Evolutionary conservation across 306 rosid species (phyloP).

Genomic region (Inga oerstediana): DNA sequence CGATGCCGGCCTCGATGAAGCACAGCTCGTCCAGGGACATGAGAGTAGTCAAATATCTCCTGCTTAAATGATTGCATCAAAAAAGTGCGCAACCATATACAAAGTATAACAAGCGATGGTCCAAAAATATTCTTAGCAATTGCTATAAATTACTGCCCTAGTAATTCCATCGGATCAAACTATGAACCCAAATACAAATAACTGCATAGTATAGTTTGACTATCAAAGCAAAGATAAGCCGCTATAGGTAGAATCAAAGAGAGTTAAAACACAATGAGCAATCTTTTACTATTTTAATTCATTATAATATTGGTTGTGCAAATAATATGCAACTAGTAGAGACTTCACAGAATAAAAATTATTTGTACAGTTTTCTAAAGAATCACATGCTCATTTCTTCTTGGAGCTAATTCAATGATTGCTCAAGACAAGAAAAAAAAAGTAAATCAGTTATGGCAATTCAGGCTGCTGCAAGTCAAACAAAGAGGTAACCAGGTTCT

Average conservation of each 20-base stretch:
- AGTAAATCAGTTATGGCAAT: neutral
- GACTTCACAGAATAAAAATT: neutral
- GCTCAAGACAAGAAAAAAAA: constrained; percentile 19
- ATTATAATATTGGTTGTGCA: neutral
- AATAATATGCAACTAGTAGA: neutral
- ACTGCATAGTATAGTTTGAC: constrained; percentile 26
- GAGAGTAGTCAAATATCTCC: constrained; percentile 60
- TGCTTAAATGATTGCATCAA: constrained; percentile 51
- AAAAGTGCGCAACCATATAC: constrained; percentile 43
- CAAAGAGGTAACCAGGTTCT: constrained; percentile 11
- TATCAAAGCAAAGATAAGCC: constrained; percentile 24
- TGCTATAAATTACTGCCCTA: constrained; percentile 18
- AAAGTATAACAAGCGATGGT: constrained; percentile 38
- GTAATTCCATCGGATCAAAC: constrained; percentile 26
- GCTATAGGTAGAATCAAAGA: constrained; percentile 16
- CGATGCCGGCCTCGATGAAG: constrained; percentile 75
- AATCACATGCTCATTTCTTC: constrained; percentile 28
- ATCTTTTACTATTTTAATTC: neutral
- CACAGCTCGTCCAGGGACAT: constrained; percentile 59
- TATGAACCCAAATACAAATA: constrained; percentile 23
- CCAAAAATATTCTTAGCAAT: constrained; percentile 33
- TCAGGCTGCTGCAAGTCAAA: constrained; percentile 12
- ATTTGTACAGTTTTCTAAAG: neutral
- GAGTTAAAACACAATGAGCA: neutral
- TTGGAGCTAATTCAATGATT: neutral